These are phyloP conservation scores for Cladosporium austrohemisphaericum DNA, from an alignment of 2,329 filamentous ascomycete genomes.

Conservation along the genomic window DNA sequence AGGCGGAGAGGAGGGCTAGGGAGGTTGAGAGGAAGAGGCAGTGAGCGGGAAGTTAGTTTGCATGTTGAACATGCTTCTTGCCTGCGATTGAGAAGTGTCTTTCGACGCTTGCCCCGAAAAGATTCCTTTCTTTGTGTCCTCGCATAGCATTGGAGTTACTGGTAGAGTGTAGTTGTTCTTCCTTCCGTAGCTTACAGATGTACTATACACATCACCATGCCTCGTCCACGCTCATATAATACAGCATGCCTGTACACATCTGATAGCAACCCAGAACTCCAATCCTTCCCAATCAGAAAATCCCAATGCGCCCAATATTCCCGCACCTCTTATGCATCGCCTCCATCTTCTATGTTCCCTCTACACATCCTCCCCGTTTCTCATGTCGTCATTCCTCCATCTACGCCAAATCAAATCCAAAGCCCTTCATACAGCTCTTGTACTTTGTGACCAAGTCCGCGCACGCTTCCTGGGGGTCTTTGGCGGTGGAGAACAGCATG, in stretches of 20 bases:
- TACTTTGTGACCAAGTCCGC: conserved; percentile 79
- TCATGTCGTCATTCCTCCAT: not conserved
- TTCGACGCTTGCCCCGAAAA: too few species aligned
- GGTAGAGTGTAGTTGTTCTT: not conserved
- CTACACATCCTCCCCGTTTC: not conserved
- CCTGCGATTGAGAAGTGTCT: too few species aligned
- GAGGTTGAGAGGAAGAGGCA: conserved; percentile 39
- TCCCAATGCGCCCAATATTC: not conserved
- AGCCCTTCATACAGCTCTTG: conserved; percentile 86
- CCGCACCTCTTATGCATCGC: not conserved
- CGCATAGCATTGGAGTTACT: too few species aligned
- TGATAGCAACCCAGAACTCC: not conserved
- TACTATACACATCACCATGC: conserved; percentile 11
- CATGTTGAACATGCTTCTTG: too few species aligned
- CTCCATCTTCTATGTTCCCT: not conserved
- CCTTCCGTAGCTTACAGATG: not conserved
- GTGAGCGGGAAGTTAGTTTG: too few species aligned
- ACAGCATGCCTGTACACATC: not conserved
- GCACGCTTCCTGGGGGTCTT: conserved; percentile 81
- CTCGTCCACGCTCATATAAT: conserved; percentile 2
- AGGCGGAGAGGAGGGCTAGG: too few species aligned
- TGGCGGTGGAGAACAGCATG: conserved; percentile 91
- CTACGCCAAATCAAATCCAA: conserved; percentile 67
- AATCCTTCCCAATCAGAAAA: not conserved
- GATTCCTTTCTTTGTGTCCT: too few species aligned